Evolutionary conservation across 1,139 yeast genomes (phyloP), one percentile per base, ranked within the genome.

Genomic region (Candida frijolesensis): DNA sequence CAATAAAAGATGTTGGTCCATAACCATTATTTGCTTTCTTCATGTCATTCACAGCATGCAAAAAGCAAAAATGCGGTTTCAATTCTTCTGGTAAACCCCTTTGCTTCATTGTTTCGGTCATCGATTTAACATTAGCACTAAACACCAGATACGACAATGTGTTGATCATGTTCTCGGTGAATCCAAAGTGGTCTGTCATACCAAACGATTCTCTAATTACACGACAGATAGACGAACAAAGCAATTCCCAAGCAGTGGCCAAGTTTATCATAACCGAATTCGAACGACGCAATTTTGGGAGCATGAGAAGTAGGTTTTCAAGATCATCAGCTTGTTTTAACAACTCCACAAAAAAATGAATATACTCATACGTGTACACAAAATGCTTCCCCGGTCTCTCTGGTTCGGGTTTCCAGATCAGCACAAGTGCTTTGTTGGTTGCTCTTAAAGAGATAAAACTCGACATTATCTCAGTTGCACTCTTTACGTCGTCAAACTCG

Each of bases 361-460:
- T 80, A 61, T 94, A 94, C 52, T 84, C 83, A 56, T 78, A 79
- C 15, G 89, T 87, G 66, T 88, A 91, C 37, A 82, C 82, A 63
- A 90, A 94, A 66, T 94, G 97, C 59, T 89, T 89, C 0, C 99
- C 99, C 0, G 98, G 95, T 15, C 96, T 71, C 66, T 95, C 99
- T 57, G 76, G 68, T 46, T 91, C 96, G 0, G 97, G 96, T 60
- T 90, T 90, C 99, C 99, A 94, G 50, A 94, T 89, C 61, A 82
- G 88, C 0, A 92, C 83, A 42, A 95, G 76, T 7, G 86, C 81
- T 60, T 92, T 89, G 49, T 84, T 82, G 3, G 83, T 80, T 8
- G 90, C 76, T 57, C 85, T 89, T 47, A 89, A 66, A 3, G 88
- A 79, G 48, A 92, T 80, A 29, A 89, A 72, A 1, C 75, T 64